phyloP scores from a whole-genome alignment of 176 grass and related monocot species.

The Puccinellia tenuiflora region DNA sequence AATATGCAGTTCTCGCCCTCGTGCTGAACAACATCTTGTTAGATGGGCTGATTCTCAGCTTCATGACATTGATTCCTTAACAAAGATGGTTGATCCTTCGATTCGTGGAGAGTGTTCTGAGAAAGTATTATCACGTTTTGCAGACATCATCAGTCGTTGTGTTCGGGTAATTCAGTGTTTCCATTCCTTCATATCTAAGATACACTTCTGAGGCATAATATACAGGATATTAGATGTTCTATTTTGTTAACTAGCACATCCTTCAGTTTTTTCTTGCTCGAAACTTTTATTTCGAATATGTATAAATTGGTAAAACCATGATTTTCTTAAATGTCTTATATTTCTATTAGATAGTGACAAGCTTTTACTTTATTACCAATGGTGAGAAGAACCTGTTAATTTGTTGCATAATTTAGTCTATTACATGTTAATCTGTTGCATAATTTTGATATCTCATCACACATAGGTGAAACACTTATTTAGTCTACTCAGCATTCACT shows the following conservation, averaged over 20 bases:
- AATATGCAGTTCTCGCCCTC: constrained; percentile 56
- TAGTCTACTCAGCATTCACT: constrained; percentile 10
- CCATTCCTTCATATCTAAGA: background rate
- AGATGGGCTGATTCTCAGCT: constrained; percentile 73
- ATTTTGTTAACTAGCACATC: constrained; percentile 6
- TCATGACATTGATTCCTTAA: constrained; percentile 76
- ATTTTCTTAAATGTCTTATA: background rate
- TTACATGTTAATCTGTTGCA: background rate
- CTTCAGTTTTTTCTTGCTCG: constrained; percentile 7
- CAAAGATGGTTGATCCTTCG: constrained; percentile 63
- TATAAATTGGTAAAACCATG: background rate
- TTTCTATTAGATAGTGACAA: background rate
- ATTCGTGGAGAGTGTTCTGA: constrained; percentile 50
- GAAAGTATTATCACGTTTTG: constrained; percentile 63
- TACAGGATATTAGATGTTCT: background rate
- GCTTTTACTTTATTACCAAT: constrained; percentile 8
- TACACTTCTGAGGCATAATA: constrained; percentile 10
- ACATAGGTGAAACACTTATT: background rate
- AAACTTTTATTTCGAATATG: background rate
- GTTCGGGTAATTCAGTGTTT: constrained; percentile 46
- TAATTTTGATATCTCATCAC: background rate
- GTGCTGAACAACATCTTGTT: constrained; percentile 66
- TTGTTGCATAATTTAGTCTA: background rate
- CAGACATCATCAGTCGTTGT: constrained; percentile 76
- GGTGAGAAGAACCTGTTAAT: background rate